Conservation (phyloP, 225 moss, liverwort and hornwort species). For the Anthoceros angustus region DNA sequence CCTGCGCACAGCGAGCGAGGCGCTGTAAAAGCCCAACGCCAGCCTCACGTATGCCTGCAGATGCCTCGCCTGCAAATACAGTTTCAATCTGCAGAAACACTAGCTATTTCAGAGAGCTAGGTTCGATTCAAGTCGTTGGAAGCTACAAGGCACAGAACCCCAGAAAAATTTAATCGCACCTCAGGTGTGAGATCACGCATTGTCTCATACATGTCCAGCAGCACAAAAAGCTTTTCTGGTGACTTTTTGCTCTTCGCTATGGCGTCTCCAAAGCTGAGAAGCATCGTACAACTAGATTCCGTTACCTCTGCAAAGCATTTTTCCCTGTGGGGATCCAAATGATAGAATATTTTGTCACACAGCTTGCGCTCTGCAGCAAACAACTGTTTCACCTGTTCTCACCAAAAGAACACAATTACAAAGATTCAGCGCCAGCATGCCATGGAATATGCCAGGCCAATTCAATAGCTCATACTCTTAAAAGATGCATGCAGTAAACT, state of each 20-base stretch:
- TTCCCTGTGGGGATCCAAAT: slow-evolving; percentile 50
- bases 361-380: slow-evolving; percentile 64
- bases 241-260: slow-evolving; percentile 62
- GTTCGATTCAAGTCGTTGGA: neutral
- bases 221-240: slow-evolving; percentile 60
- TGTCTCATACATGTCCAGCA: slow-evolving; percentile 77
- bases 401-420: neutral
- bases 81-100: slow-evolving; percentile 37
- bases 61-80: slow-evolving; percentile 48
- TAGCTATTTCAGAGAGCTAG: neutral
- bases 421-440: neutral
- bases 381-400: slow-evolving; percentile 52
- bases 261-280: slow-evolving; percentile 67
- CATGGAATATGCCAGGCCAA: neutral
- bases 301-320: slow-evolving; percentile 71
- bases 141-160: neutral
- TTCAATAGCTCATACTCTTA: neutral
- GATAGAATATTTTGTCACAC: slow-evolving; percentile 73
- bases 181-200: slow-evolving; percentile 63
- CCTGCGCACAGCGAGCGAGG: slow-evolving; percentile 46
- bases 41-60: slow-evolving; percentile 41
- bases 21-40: slow-evolving; percentile 37
- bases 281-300: slow-evolving; percentile 53
- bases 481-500: neutral
- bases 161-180: slow-evolving; percentile 15